These are phyloP conservation scores for Ammopiptanthus mongolicus DNA, from an alignment of 306 rosid genomes.

Conservation along the genomic window DNA sequence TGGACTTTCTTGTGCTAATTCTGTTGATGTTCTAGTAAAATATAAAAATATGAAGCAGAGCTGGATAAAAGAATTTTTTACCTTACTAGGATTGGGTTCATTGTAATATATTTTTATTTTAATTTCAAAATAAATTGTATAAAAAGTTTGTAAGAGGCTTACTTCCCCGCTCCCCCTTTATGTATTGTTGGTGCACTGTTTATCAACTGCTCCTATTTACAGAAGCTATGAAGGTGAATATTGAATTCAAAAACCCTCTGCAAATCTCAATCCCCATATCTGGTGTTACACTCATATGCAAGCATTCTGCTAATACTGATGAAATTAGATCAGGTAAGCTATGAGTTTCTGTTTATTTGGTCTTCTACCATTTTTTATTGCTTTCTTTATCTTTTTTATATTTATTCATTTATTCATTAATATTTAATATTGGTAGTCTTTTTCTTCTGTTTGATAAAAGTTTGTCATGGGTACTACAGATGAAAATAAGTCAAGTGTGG, in stretches of 20 bases:
- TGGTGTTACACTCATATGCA: slow-evolving; percentile 67
- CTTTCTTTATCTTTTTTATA: background rate
- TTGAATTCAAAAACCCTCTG: slow-evolving; percentile 81
- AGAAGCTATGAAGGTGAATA: slow-evolving; percentile 84
- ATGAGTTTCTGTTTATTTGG: slow-evolving; percentile 11
- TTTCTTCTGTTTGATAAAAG: slow-evolving; percentile 25
- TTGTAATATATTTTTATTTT: background rate
- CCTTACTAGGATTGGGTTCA: background rate
- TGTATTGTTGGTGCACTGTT: slow-evolving; percentile 13
- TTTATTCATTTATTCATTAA: slow-evolving; percentile 3
- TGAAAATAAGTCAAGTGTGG: slow-evolving; percentile 33
- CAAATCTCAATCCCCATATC: slow-evolving; percentile 78
- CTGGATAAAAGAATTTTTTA: slow-evolving; percentile 7
- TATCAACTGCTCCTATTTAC: slow-evolving; percentile 34
- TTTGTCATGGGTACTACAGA: slow-evolving; percentile 44
- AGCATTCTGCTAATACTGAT: slow-evolving; percentile 50
- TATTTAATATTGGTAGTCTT: background rate
- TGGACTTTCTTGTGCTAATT: background rate
- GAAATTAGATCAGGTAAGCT: slow-evolving; percentile 49
- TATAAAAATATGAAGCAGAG: background rate
- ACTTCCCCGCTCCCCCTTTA: background rate
- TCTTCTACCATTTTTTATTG: slow-evolving; percentile 11
- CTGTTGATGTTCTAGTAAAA: background rate
- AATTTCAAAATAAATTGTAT: background rate
- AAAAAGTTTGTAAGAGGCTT: background rate